phyloP scores from a whole-genome alignment of 768 basidiomycete species.

The Boletus pseudopeckii region DNA sequence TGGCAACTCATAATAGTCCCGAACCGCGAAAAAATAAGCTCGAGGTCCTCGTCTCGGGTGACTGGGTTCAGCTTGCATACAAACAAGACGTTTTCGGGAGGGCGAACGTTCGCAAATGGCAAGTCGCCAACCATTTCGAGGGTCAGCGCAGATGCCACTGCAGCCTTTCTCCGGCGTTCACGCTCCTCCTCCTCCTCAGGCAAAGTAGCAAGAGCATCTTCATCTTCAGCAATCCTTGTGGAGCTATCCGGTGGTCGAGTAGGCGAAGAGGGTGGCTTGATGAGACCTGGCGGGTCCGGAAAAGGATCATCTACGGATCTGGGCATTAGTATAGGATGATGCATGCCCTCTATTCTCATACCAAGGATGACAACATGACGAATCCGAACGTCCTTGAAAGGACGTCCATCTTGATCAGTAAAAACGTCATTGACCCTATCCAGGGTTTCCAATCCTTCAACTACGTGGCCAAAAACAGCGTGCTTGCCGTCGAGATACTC shows the following conservation, averaged over 20 bases:
- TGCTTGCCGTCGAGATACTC: slow-evolving; percentile 96
- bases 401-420: slow-evolving; percentile 82
- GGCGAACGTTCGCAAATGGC: slow-evolving; percentile 96
- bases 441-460: slow-evolving; percentile 89
- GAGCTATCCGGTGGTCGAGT: slow-evolving; percentile 80
- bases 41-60: slow-evolving; percentile 92
- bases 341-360: slow-evolving; percentile 29
- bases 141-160: slow-evolving; percentile 89
- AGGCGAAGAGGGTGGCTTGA: slow-evolving; percentile 72
- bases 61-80: slow-evolving; percentile 98
- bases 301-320: slow-evolving; percentile 82
- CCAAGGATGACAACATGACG: slow-evolving; percentile 95
- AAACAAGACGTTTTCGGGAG: slow-evolving; percentile 97
- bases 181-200: slow-evolving; percentile 86
- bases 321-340: slow-evolving; percentile 1
- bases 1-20: slow-evolving; percentile 97
- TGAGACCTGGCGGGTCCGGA: slow-evolving; percentile 76
- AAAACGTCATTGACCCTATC: slow-evolving; percentile 92
- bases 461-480: slow-evolving; percentile 92
- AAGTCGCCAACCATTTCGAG: slow-evolving; percentile 99
- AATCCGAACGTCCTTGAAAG: slow-evolving; percentile 92
- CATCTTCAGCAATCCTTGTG: slow-evolving; percentile 91
- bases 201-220: slow-evolving; percentile 78
- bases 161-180: slow-evolving; percentile 80
- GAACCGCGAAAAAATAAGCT: slow-evolving; percentile 95